These are phyloP conservation scores for Fomitopsis palustris DNA, from an alignment of 1,284 basidiomycete species.

Conservation along the genomic window DNA sequence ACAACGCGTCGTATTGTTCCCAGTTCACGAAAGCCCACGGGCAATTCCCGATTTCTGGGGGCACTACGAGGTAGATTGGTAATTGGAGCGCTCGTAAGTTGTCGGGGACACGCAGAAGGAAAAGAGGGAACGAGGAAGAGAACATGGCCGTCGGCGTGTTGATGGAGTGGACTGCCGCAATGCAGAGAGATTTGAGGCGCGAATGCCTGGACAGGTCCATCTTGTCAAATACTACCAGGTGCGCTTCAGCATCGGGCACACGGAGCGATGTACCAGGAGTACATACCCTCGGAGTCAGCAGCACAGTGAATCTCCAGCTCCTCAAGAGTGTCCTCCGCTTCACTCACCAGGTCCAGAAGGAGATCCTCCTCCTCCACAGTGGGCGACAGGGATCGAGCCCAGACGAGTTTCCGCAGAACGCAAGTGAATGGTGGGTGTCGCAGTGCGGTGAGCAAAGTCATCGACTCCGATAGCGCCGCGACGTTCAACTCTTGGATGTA, in stretches of 20 bases:
- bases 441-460: neutral
- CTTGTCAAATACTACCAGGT: neutral
- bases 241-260: neutral
- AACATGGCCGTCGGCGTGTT: neutral
- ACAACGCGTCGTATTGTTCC: neutral
- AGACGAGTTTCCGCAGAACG: neutral
- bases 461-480: neutral
- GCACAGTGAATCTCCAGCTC: neutral
- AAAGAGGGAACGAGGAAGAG: neutral
- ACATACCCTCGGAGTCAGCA: neutral
- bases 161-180: neutral
- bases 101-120: neutral
- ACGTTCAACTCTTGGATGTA: neutral
- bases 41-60: neutral
- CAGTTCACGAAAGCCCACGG: neutral
- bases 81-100: neutral
- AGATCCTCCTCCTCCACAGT: neutral
- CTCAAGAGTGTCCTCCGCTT: neutral
- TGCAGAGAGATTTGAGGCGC: neutral
- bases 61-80: neutral
- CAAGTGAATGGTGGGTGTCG: neutral
- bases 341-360: neutral
- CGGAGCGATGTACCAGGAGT: neutral
- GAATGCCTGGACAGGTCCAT: neutral
- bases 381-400: neutral